These are phyloP conservation scores for Thuja plicata DNA, from an alignment of 83 land plant species.

Conservation along the genomic window DNA sequence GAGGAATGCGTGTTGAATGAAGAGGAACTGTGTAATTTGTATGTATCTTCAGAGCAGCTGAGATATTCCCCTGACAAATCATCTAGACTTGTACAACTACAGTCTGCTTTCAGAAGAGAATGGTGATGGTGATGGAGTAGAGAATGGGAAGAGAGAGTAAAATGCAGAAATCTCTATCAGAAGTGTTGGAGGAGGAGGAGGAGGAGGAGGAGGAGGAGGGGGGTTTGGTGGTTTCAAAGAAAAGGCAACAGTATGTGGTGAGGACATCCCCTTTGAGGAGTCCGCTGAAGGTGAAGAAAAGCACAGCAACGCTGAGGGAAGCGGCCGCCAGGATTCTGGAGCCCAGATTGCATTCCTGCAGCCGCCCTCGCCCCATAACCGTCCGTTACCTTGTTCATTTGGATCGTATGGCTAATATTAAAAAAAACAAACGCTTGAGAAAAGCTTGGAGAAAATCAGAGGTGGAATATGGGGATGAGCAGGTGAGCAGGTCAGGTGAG, in stretches of 20 bases:
- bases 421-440: not conserved
- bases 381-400: conserved; percentile 6
- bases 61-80: too few species aligned
- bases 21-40: too few species aligned
- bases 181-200: not conserved
- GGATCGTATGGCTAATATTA: not conserved
- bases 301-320: conserved; percentile 3
- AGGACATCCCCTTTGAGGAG: not conserved
- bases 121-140: too few species aligned
- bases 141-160: too few species aligned
- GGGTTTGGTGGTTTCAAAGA: not conserved
- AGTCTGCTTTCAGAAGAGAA: too few species aligned
- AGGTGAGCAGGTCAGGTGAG: not conserved
- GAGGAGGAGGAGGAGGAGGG: not conserved
- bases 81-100: too few species aligned
- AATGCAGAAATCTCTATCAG: not conserved
- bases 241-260: not conserved
- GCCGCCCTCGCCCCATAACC: not conserved
- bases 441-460: not conserved
- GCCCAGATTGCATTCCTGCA: conserved; percentile 6
- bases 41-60: too few species aligned
- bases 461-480: not conserved
- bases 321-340: conserved; percentile 7
- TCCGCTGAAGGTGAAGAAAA: too few species aligned
- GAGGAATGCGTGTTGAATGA: too few species aligned